phyloP scores from a whole-genome alignment of 1,284 basidiomycete species.

The Ustilago curta region DNA sequence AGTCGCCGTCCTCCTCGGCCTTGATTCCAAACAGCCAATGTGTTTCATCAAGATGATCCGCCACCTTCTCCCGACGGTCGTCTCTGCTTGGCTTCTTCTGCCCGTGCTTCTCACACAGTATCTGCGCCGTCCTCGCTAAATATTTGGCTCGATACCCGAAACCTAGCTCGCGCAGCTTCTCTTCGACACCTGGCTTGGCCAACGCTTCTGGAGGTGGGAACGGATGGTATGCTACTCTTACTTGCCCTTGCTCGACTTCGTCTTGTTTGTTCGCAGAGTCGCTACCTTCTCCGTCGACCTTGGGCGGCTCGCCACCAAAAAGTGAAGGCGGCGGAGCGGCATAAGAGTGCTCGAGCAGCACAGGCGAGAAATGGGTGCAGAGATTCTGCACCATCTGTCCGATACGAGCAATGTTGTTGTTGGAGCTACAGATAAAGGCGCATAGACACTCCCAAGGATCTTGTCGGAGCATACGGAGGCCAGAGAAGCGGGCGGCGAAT shows the following conservation, averaged over 20 bases:
- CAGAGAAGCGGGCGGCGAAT: slow-evolving; percentile 75
- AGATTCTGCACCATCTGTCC: slow-evolving; percentile 69
- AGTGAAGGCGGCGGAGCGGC: slow-evolving; percentile 34
- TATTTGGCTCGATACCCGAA: slow-evolving; percentile 96
- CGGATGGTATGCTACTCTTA: slow-evolving; percentile 76
- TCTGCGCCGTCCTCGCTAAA: slow-evolving; percentile 83
- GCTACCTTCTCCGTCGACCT: background rate
- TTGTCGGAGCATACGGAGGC: slow-evolving; percentile 82
- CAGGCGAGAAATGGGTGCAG: slow-evolving; percentile 73
- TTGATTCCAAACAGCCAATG: slow-evolving; percentile 38
- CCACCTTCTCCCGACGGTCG: background rate
- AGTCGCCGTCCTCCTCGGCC: slow-evolving; percentile 10
- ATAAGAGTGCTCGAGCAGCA: slow-evolving; percentile 72
- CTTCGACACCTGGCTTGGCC: slow-evolving; percentile 73
- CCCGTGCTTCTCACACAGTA: slow-evolving; percentile 74
- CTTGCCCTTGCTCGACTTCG: slow-evolving; percentile 24
- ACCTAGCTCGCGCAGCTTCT: slow-evolving; percentile 80
- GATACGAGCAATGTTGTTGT: slow-evolving; percentile 81
- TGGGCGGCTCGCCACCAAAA: slow-evolving; percentile 42
- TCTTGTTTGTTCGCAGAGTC: background rate
- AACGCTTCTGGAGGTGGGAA: slow-evolving; percentile 84
- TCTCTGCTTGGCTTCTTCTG: background rate
- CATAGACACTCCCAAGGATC: slow-evolving; percentile 82
- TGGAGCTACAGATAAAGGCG: slow-evolving; percentile 93
- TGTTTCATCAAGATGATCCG: slow-evolving; percentile 23